Conservation (phyloP, 306 rosid genomes). For the Oemleria cerasiformis region DNA sequence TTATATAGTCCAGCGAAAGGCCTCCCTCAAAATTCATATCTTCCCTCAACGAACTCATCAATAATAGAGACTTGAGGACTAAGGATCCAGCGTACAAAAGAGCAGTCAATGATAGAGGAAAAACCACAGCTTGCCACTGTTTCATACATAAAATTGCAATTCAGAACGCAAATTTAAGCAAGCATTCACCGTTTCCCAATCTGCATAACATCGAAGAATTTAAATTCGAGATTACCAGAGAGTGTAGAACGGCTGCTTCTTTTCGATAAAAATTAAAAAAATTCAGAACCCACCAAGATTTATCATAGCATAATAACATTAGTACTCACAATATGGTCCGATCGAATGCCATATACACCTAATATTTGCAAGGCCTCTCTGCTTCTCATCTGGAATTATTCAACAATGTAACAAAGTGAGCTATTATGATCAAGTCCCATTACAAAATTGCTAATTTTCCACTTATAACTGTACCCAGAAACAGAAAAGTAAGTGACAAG, state of each 20-base stretch:
- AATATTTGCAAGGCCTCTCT: conserved; percentile 33
- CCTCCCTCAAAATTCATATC: conserved; percentile 31
- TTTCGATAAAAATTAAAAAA: not conserved
- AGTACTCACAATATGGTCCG: conserved; percentile 73
- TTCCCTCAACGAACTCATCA: conserved; percentile 53
- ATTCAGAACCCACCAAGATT: not conserved
- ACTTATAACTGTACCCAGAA: not conserved
- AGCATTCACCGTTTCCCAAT: conserved; percentile 44
- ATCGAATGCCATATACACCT: conserved; percentile 66
- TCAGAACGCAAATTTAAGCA: conserved; percentile 53
- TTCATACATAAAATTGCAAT: conserved; percentile 68
- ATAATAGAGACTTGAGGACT: conserved; percentile 48
- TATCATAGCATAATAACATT: not conserved
- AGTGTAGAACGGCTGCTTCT: conserved; percentile 11
- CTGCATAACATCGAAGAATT: conserved; percentile 43
- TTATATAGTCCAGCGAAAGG: conserved; percentile 39
- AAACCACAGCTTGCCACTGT: conserved; percentile 89
- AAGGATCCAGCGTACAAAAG: conserved; percentile 80
- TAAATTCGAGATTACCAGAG: conserved; percentile 37
- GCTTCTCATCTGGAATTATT: conserved; percentile 52
- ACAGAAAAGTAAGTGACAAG: not conserved
- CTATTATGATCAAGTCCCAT: not conserved
- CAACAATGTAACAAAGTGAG: conserved; percentile 29
- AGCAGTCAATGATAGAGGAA: conserved; percentile 81
- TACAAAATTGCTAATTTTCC: not conserved